Evolutionary conservation across 192 early-diverging fungal genomes (phyloP), one percentile per base, ranked within the genome.

Genomic region (Coemansia sp.): DNA sequence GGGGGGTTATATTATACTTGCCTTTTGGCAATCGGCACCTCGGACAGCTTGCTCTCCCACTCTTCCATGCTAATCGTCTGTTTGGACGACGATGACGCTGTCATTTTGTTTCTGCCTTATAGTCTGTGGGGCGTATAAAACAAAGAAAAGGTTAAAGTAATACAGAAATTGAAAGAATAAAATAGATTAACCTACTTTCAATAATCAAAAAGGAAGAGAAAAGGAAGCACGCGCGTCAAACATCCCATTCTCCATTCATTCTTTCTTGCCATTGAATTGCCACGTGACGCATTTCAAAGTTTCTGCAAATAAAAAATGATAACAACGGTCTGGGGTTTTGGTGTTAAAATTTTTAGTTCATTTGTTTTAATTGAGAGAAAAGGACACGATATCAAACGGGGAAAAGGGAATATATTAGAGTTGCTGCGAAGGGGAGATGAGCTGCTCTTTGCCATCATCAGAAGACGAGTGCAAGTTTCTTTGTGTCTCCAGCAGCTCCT

Each of bases 21-120:
- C 92, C 88, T 85, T 64, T 95, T 94, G 71, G 88, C 90, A 43
- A 96, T 86, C 19, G 91, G 87, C 7, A 95, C 91, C 38, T 93
- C 90, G 9, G 89, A 77, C 64, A 96, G 84, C 66, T 88, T 89
- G 63, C 84, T 76, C 61, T 93, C 87, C 94, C 94, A 96, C 62
- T 96, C 94, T 17, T 92, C 89, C 69, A 82, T 69, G 52, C 86
- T 66, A 60, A 91, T 86, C 7, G 63, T 76, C 61, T 86, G 89
- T 62, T 86, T 91, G 40, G 82, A 59, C 19, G 81, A 50, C 0
- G 79, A 76, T 9, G 80, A 71, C 15, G 81, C 71, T 4, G 79
- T 66, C 48, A 71, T 79, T 66, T 25, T 67, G n/a, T 25, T 17
- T 58, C 20, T n/a, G 2, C 2, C 17, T 19, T 2, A n/a, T 45